These are phyloP conservation scores for Bruguiera hainesii DNA, from an alignment of 441 rosid genomes.

Conservation along the genomic window DNA sequence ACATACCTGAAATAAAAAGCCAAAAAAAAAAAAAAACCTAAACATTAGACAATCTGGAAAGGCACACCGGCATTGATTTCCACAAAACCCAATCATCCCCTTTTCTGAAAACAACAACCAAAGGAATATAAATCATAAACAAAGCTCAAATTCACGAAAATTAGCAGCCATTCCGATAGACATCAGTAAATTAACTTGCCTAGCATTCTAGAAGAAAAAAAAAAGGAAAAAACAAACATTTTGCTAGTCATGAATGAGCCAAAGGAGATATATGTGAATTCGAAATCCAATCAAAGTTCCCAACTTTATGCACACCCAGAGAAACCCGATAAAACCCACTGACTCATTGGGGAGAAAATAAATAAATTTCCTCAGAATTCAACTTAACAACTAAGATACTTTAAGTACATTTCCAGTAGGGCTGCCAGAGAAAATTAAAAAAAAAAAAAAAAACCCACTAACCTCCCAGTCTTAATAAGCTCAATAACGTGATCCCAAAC, in stretches of 20 bases:
- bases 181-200: neutral
- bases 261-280: neutral
- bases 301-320: neutral
- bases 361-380: neutral
- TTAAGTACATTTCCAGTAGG: too few species aligned
- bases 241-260: neutral
- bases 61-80: neutral
- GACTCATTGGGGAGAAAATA: neutral
- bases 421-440: too few species aligned
- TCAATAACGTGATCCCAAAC: conserved; percentile 70
- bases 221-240: too few species aligned
- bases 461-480: conserved; percentile 66
- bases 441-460: conserved; percentile 8
- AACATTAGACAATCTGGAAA: neutral
- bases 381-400: too few species aligned
- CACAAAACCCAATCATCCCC: neutral
- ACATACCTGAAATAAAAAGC: conserved; percentile 51
- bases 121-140: neutral
- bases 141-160: neutral
- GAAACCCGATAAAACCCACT: neutral
- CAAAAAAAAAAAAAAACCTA: too few species aligned
- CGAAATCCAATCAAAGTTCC: neutral
- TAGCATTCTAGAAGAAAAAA: too few species aligned
- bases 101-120: neutral
- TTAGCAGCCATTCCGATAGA: neutral